Percentiles rank a stretch among this genome's conserved stretches.
These are phyloP conservation scores for Coemansia sp. DNA, from an alignment of 192 early-diverging fungal species.

Conservation along the genomic window DNA sequence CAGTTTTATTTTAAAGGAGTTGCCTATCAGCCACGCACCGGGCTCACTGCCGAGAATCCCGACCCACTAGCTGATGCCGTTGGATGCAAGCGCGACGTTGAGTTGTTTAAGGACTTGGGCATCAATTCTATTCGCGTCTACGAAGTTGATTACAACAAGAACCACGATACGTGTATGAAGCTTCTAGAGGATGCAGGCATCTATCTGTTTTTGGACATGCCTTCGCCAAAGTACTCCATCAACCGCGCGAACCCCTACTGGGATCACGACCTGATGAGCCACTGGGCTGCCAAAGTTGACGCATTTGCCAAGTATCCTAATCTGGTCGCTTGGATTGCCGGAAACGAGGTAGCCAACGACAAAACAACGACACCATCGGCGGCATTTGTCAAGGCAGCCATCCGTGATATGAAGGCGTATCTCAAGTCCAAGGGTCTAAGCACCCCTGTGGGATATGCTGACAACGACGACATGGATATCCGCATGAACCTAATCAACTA, in stretches of 20 bases:
- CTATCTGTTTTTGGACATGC: slow-evolving; percentile 67
- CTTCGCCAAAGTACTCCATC: slow-evolving; percentile 59
- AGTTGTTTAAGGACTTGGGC: slow-evolving; percentile 63
- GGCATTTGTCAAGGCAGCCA: slow-evolving; percentile 62
- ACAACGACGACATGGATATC: slow-evolving; percentile 67
- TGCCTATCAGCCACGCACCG: slow-evolving; percentile 65
- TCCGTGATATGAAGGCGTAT: slow-evolving; percentile 68
- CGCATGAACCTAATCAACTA: slow-evolving; percentile 64
- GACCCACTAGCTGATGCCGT: slow-evolving; percentile 63
- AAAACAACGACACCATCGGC: slow-evolving; percentile 60
- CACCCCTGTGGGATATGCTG: slow-evolving; percentile 72
- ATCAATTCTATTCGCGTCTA: slow-evolving; percentile 73
- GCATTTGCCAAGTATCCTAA: slow-evolving; percentile 65
- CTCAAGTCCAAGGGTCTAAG: slow-evolving; percentile 48
- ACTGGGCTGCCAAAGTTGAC: slow-evolving; percentile 61
- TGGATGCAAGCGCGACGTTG: slow-evolving; percentile 63
- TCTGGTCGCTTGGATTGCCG: slow-evolving; percentile 66
- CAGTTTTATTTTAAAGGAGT: slow-evolving; percentile 77
- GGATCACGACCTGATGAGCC: slow-evolving; percentile 55
- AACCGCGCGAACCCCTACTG: slow-evolving; percentile 62
- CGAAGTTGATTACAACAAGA: slow-evolving; percentile 59
- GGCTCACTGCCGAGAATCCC: slow-evolving; percentile 24
- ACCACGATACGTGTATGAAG: slow-evolving; percentile 74
- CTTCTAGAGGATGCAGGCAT: slow-evolving; percentile 60
- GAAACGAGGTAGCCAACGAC: slow-evolving; percentile 74